A percentile compares a stretch with the other conserved stretches of the same genome.
Conservation (phyloP, 2,329 filamentous ascomycete genomes). For the Didymella pomorum region DNA sequence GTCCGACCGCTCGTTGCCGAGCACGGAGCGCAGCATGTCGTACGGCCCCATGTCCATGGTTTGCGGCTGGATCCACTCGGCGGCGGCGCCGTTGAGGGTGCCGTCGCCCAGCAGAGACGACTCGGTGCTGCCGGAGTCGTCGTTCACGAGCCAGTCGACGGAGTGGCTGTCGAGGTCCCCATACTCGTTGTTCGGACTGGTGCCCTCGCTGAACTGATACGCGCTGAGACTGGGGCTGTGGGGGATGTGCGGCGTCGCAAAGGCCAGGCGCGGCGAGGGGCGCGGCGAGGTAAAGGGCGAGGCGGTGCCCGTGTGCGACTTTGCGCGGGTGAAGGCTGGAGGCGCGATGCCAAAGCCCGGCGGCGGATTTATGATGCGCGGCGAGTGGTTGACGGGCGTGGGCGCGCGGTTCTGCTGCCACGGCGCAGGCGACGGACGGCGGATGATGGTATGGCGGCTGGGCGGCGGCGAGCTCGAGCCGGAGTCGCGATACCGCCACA, state of each 20-base stretch:
- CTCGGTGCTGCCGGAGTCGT: slow-evolving; percentile 82
- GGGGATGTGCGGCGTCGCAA: slow-evolving; percentile 88
- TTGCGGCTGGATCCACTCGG: slow-evolving; percentile 75
- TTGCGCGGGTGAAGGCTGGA: slow-evolving; percentile 77
- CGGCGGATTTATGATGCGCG: slow-evolving; percentile 80
- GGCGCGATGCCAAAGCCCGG: slow-evolving; percentile 78
- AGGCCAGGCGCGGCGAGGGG: slow-evolving; percentile 87
- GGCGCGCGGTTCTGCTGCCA: slow-evolving; percentile 81
- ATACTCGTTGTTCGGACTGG: slow-evolving; percentile 80
- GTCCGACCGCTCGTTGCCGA: slow-evolving; percentile 87
- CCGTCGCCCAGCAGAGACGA: slow-evolving; percentile 75
- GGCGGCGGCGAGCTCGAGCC: slow-evolving; percentile 80
- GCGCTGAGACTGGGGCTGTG: slow-evolving; percentile 94
- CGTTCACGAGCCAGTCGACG: slow-evolving; percentile 93
- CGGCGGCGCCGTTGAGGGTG: slow-evolving; percentile 78
- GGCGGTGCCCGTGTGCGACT: slow-evolving; percentile 69
- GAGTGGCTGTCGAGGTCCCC: slow-evolving; percentile 93
- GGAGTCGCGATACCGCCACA: slow-evolving; percentile 82
- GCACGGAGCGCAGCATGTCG: slow-evolving; percentile 94
- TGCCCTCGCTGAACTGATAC: slow-evolving; percentile 87
- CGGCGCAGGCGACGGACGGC: slow-evolving; percentile 88
- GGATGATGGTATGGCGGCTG: slow-evolving; percentile 86
- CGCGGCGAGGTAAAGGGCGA: slow-evolving; percentile 95
- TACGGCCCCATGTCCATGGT: slow-evolving; percentile 95
- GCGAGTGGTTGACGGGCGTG: slow-evolving; percentile 84